Percentiles rank a stretch among this genome's conserved stretches.
Evolutionary conservation across 2,329 filamentous ascomycete species (phyloP).

Genomic region (Pseudocercospora eumusae): DNA sequence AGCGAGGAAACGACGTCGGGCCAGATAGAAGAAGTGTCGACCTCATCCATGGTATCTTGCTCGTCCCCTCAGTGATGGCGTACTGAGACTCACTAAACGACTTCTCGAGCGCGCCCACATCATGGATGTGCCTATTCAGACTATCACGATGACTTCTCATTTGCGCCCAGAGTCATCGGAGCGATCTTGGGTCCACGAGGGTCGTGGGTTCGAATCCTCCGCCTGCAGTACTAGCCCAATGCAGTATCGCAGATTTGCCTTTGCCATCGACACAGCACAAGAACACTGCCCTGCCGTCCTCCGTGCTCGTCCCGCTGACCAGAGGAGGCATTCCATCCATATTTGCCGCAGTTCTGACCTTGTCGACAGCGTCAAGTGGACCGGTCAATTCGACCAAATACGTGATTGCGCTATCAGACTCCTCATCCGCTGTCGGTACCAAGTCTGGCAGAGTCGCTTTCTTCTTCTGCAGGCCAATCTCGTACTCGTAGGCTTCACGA

Average conservation of each 20-base stretch:
- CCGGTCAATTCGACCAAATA: conserved; percentile 39
- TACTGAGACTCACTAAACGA: too few species aligned
- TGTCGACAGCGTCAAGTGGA: conserved; percentile 31
- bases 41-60: too few species aligned
- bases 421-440: conserved; percentile 24
- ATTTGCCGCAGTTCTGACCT: conserved; percentile 33
- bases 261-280: conserved; percentile 37
- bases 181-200: conserved; percentile 31
- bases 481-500: conserved; percentile 46
- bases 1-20: too few species aligned
- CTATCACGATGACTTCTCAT: neutral
- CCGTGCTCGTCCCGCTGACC: conserved; percentile 32
- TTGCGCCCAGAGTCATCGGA: conserved; percentile 18
- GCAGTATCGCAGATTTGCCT: conserved; percentile 31
- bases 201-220: conserved; percentile 33
- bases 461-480: conserved; percentile 36
- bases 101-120: too few species aligned
- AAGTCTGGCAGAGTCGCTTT: conserved; percentile 30
- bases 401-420: conserved; percentile 23
- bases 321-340: conserved; percentile 32
- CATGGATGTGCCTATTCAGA: neutral
- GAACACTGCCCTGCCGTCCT: conserved; percentile 31
- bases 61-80: too few species aligned
- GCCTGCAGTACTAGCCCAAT: conserved; percentile 28
- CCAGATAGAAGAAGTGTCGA: too few species aligned